A percentile compares a stretch with the other conserved stretches of the same genome.
These are phyloP conservation scores for Sutorius eximius DNA, from an alignment of 1,284 basidiomycete genomes.

Conservation along the genomic window DNA sequence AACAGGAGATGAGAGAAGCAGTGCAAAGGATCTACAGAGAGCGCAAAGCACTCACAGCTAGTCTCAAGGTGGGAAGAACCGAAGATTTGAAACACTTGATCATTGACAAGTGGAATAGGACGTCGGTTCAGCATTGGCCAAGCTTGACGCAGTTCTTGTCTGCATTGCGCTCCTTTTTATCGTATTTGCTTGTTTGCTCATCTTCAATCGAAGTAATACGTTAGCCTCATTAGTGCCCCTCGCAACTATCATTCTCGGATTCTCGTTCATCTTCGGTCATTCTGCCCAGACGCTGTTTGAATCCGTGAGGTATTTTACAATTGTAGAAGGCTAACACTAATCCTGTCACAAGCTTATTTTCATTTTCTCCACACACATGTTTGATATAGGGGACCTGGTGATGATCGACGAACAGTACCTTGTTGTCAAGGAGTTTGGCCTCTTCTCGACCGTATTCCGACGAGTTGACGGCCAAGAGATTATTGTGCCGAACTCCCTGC, in stretches of 20 bases:
- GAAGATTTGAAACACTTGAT: background rate
- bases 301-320: conserved; percentile 48
- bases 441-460: conserved; percentile 80
- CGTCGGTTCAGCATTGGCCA: conserved; percentile 69
- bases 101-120: conserved; percentile 43
- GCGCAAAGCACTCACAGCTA: conserved; percentile 69
- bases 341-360: conserved; percentile 59
- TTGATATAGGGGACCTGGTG: conserved; percentile 76
- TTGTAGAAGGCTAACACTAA: background rate
- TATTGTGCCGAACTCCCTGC: conserved; percentile 77
- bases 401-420: conserved; percentile 60
- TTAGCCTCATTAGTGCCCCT: conserved; percentile 79
- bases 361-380: conserved; percentile 81
- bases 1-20: conserved; percentile 81
- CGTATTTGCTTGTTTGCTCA: conserved; percentile 74
- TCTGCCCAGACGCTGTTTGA: conserved; percentile 82
- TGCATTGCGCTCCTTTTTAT: conserved; percentile 59
- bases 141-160: conserved; percentile 74
- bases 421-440: conserved; percentile 71
- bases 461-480: conserved; percentile 80
- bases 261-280: conserved; percentile 82
- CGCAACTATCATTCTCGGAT: conserved; percentile 77
- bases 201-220: conserved; percentile 73
- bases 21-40: conserved; percentile 83
- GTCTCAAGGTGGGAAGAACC: conserved; percentile 55